Evolutionary conservation across 78 protist species (phyloP), one percentile per base, ranked within the genome.

Genomic region (Goniomonas avonlea): DNA sequence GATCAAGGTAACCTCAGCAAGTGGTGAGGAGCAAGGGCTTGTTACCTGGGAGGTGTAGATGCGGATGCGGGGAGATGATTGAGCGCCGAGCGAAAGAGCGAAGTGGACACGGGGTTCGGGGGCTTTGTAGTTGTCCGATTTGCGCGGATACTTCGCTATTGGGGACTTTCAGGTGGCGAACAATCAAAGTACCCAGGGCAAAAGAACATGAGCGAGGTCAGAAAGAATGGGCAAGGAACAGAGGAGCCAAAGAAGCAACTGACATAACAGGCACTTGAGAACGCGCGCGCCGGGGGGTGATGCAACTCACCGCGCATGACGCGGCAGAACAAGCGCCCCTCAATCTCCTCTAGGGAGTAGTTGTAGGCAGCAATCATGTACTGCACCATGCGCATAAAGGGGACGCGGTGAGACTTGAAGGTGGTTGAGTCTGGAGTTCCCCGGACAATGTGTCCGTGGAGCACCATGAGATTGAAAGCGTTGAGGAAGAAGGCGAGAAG

Each of bases 281-380:
- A n/a, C n/a, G n/a, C n/a, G n/a, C n/a, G n/a, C n/a, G n/a, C n/a
- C n/a, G n/a, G n/a, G n/a, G n/a, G n/a, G n/a, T n/a, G n/a, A n/a
- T n/a, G n/a, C n/a, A n/a, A n/a, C n/a, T n/a, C n/a, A n/a, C n/a
- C 75, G 75, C 75, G 75, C 20, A 68, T 48, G 21, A 68, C 75
- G 34, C 75, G 48, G 56, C 75, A 68, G 56, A 68, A 68, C 29
- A 68, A 35, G 4, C 75, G 75, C 56, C 43, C 75, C 75, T 68
- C 70, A 25, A 61, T 61, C 70, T 61, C 70, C 40, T 31, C 34
- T 21, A 68, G 34, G 38, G 75, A 68, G 56, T 68, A 68, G 32
- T 68, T 68, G 75, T 68, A 68, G 15, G 75, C 75, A 25, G 75
- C 75, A 39, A 68, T 68, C 75, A 68, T 68, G 56, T 68, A 68